phyloP scores from a whole-genome alignment of 352 stramenopile genomes.

The Plasmopara halstedii region DNA sequence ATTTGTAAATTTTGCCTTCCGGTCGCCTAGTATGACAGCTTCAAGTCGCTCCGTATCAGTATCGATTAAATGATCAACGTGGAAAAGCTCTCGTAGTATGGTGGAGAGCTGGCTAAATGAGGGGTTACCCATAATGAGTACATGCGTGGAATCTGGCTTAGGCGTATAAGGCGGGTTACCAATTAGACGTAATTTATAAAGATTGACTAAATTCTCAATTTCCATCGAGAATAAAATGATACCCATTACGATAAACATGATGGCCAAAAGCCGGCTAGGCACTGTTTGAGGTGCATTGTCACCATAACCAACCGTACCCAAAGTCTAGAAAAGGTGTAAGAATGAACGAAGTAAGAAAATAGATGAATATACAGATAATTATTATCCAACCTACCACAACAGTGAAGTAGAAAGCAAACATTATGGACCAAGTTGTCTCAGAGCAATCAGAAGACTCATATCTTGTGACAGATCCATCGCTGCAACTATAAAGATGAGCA shows the following conservation, averaged over 20 bases:
- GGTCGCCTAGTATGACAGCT: slow-evolving; percentile 62
- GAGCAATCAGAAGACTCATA: slow-evolving; percentile 36
- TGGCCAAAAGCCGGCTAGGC: slow-evolving; percentile 69
- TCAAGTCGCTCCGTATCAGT: slow-evolving; percentile 42
- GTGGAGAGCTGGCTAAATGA: slow-evolving; percentile 75
- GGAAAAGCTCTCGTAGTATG: slow-evolving; percentile 83
- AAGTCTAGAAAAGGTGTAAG: slow-evolving; percentile 33
- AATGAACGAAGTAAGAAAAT: slow-evolving; percentile 5
- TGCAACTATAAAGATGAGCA: slow-evolving; percentile 72
- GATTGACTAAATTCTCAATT: slow-evolving; percentile 81
- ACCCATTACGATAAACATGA: slow-evolving; percentile 86
- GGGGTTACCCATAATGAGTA: slow-evolving; percentile 80
- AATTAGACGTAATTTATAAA: slow-evolving; percentile 77
- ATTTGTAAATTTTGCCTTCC: slow-evolving; percentile 65
- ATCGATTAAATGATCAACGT: slow-evolving; percentile 64
- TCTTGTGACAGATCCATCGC: slow-evolving; percentile 47
- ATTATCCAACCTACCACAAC: slow-evolving; percentile 51
- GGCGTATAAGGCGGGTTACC: slow-evolving; percentile 70
- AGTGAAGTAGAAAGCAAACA: slow-evolving; percentile 87
- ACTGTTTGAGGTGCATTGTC: slow-evolving; percentile 81
- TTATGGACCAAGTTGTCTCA: slow-evolving; percentile 76
- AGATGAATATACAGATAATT: background rate
- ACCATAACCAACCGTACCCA: slow-evolving; percentile 83
- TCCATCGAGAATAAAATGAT: slow-evolving; percentile 86
- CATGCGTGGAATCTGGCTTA: slow-evolving; percentile 57